A percentile compares a stretch with the other conserved stretches of the same genome.
phyloP scores from a whole-genome alignment of 805 yeast species.

The Nakazawaea pomicola region DNA sequence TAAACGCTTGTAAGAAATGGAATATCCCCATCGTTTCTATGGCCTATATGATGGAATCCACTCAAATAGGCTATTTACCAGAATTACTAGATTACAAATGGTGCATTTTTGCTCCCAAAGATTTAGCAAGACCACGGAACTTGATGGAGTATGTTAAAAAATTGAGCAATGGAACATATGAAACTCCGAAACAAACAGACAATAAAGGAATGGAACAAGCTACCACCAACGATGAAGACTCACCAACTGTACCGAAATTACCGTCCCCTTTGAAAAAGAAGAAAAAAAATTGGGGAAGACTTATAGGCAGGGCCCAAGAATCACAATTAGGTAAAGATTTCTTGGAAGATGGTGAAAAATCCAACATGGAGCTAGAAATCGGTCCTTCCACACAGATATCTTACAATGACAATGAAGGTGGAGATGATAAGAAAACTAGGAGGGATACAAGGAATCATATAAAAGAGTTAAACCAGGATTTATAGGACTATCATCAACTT shows the following conservation, averaged over 20 bases:
- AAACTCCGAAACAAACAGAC: constrained; percentile 3
- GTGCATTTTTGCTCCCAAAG: constrained; percentile 51
- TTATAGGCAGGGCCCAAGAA: constrained; percentile 37
- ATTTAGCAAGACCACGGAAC: constrained; percentile 21
- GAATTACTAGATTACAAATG: constrained; percentile 41
- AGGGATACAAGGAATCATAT: constrained; percentile 7
- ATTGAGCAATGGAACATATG: neutral
- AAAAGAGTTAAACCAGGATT: constrained; percentile 3
- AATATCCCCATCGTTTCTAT: constrained; percentile 53
- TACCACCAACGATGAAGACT: constrained; percentile 14
- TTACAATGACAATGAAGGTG: constrained; percentile 4
- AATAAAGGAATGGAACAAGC: constrained; percentile 16
- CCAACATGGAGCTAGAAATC: neutral
- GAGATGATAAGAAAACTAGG: neutral
- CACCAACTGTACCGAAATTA: constrained; percentile 28
- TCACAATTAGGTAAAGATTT: constrained; percentile 24
- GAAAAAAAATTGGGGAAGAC: constrained; percentile 38
- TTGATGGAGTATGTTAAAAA: constrained; percentile 18
- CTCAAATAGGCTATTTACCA: constrained; percentile 33
- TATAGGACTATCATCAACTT: neutral
- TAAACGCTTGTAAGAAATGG: constrained; percentile 55
- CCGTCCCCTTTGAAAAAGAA: constrained; percentile 52
- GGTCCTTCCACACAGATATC: constrained; percentile 12
- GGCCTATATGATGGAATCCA: constrained; percentile 48
- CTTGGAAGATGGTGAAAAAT: neutral